Percentiles rank a stretch among this genome's conserved stretches.
Evolutionary conservation across 2,329 filamentous ascomycete genomes (phyloP).

Genomic region (Cercospora berteroae): DNA sequence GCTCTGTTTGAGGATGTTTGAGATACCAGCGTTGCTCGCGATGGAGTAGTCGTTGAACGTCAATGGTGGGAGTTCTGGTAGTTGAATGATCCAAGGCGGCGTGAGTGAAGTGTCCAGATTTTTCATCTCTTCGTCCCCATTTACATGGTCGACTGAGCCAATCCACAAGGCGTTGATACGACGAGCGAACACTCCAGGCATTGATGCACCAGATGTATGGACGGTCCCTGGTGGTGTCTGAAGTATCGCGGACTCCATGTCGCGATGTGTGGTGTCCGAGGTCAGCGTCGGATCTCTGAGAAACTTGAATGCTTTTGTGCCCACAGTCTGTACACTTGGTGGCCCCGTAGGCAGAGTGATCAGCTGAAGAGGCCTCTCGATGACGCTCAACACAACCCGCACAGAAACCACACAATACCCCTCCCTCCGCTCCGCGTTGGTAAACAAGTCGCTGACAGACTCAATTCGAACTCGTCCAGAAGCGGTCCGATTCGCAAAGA

Average conservation of each 20-base stretch:
- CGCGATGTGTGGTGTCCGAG: background rate
- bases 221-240: background rate
- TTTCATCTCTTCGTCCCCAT: background rate
- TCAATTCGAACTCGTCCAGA: background rate
- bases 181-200: background rate
- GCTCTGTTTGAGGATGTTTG: background rate
- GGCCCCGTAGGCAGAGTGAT: background rate
- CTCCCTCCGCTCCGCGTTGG: background rate
- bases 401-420: background rate
- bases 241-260: background rate
- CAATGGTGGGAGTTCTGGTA: conserved; percentile 4
- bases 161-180: conserved; percentile 3
- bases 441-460: background rate
- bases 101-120: no score
- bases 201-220: background rate
- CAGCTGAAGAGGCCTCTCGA: background rate
- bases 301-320: no score
- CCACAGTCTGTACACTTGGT: background rate
- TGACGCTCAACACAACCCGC: background rate
- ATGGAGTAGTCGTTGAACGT: conserved; percentile 4
- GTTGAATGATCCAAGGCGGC: no score
- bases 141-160: background rate
- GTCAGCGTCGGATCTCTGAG: no score
- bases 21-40: background rate
- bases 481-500: background rate